Evolutionary conservation across 805 yeast species (phyloP).

Genomic region (Kuraishia molischiana): DNA sequence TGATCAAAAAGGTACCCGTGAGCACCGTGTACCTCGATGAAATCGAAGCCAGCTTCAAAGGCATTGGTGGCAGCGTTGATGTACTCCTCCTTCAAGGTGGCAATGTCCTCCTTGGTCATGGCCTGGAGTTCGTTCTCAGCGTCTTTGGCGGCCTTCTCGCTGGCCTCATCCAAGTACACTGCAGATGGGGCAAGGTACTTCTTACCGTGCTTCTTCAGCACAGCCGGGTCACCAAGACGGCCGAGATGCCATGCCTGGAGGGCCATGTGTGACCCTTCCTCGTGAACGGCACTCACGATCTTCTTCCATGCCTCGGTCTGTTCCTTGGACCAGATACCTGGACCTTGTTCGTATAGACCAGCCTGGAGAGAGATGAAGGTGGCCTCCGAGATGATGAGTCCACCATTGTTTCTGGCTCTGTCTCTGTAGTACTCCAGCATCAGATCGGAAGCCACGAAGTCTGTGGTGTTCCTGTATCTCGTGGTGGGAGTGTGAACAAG

Average conservation of each 20-base stretch:
- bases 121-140: not conserved
- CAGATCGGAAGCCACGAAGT: constrained; percentile 35
- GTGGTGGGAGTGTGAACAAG: constrained; percentile 43
- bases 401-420: constrained; percentile 45
- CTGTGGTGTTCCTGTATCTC: constrained; percentile 27
- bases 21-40: constrained; percentile 19
- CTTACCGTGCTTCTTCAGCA: constrained; percentile 23
- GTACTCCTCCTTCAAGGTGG: not conserved
- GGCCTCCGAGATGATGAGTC: constrained; percentile 53
- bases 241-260: constrained; percentile 49
- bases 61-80: constrained; percentile 12
- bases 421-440: constrained; percentile 44
- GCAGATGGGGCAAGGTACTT: constrained; percentile 31
- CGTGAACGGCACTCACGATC: constrained; percentile 39
- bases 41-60: constrained; percentile 18
- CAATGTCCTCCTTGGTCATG: constrained; percentile 1
- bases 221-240: constrained; percentile 24
- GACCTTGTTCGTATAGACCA: constrained; percentile 31
- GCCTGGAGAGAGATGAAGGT: constrained; percentile 33
- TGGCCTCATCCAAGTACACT: constrained; percentile 20
- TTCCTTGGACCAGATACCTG: constrained; percentile 38
- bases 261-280: constrained; percentile 32
- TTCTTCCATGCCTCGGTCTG: constrained; percentile 41
- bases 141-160: constrained; percentile 20
- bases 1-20: constrained; percentile 18